Base-by-base conservation (phyloP, 2,329 filamentous ascomycete species). In the Cladosporium sp. region DNA sequence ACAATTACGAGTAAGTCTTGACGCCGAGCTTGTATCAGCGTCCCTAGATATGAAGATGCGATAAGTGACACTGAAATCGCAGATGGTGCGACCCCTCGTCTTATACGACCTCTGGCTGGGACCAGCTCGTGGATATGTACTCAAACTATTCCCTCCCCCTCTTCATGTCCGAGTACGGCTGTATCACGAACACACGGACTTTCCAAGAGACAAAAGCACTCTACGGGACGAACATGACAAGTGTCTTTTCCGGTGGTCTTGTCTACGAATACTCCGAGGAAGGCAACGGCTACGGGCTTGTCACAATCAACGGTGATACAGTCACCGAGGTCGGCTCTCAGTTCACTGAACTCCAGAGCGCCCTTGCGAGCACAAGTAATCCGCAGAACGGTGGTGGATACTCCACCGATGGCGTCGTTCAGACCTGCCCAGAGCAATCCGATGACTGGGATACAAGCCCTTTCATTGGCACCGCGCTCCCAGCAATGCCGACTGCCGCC, bases 221-320 rank as follows among this genome's bases (percentile, higher is more conserved):
- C 59, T 97, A 96, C 87, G 84, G 79, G 75, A 76, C 75, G 17
- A 75, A 96, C 60, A 97, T 97, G 92, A 91, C 88, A 11, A 67
- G 74, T 25, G 91, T 96, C 68, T 97, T 96, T 83, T 96, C 92
- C 30, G 93, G 93, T 69, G 93, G 93, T 74, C 83, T 97, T 38
- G 89, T 96, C 74, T 97, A 97, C 78, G 92, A 97, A 76, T 97
- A 96, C 80, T 87, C 89, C 14, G 78, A 88, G 69, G 90, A 94
- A 75, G 80, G 81, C 61, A 90, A 87, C 77, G 81, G 87, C 51
- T 97, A 86, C 74, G 93, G 92, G 64, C 86, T 95, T 61, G 90
- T 92, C 70, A 76, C 84, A 59, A 78, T 93, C 68, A 70, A 75
- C 42, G 82, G 80, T 60, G 66, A 72, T 56, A 57, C 54, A 25